Conservation (phyloP, 2,329 filamentous ascomycete genomes). For the Nigrospora osmanthi region DNA sequence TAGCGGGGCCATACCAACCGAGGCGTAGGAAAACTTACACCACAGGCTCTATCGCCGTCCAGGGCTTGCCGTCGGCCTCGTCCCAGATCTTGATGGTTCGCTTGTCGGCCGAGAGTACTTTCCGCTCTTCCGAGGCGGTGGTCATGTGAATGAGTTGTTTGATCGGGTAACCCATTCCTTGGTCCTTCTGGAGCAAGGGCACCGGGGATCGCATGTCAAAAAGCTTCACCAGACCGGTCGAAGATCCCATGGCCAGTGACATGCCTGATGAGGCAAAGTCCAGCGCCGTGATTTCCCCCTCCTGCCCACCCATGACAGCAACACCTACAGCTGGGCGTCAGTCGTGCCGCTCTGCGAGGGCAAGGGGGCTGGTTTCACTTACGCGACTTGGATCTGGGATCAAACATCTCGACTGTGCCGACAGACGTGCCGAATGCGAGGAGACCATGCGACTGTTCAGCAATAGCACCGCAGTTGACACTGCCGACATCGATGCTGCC, state of each 20-base stretch:
- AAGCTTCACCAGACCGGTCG: slow-evolving; percentile 77
- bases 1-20: no score
- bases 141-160: slow-evolving; percentile 73
- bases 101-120: slow-evolving; percentile 88
- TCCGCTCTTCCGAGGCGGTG: slow-evolving; percentile 68
- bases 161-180: slow-evolving; percentile 90
- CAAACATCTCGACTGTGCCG: slow-evolving; percentile 97
- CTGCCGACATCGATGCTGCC: slow-evolving; percentile 79
- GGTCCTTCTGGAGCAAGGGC: slow-evolving; percentile 83
- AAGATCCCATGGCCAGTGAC: slow-evolving; percentile 80
- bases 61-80: slow-evolving; percentile 70
- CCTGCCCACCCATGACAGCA: slow-evolving; percentile 62
- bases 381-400: slow-evolving; percentile 68
- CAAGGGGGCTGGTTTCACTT: slow-evolving; percentile 25
- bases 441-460: slow-evolving; percentile 82
- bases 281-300: slow-evolving; percentile 75
- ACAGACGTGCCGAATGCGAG: slow-evolving; percentile 89
- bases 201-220: slow-evolving; percentile 87
- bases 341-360: no score
- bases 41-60: slow-evolving; percentile 91
- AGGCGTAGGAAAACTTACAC: slow-evolving; percentile 33
- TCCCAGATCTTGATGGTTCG: slow-evolving; percentile 98
- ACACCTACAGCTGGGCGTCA: slow-evolving; percentile 28
- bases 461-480: slow-evolving; percentile 81
- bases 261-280: slow-evolving; percentile 81